A percentile compares a stretch with the other conserved stretches of the same genome.
Conservation (phyloP, 208 protist genomes). For the Acanthamoeba healyi region DNA sequence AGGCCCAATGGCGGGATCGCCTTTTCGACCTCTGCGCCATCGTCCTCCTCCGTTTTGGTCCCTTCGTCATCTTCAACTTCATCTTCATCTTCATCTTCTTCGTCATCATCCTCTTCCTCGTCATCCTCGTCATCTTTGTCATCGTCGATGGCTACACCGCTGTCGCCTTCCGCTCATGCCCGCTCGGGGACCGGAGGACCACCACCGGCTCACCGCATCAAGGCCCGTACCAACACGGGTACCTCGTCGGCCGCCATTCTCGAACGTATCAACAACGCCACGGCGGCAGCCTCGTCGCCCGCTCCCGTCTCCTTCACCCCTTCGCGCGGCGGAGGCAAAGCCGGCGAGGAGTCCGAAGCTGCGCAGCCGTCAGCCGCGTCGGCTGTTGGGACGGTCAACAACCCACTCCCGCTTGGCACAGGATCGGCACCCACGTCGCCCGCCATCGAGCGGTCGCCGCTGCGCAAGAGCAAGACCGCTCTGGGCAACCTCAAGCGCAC, state of each 20-base stretch:
- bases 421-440: no score
- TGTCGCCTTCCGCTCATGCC: not conserved
- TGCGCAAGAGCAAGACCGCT: conserved; percentile 21
- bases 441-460: not conserved
- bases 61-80: not conserved
- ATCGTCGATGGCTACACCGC: not conserved
- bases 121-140: not conserved
- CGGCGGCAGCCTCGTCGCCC: not conserved
- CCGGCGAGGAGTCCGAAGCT: no score
- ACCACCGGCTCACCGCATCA: conserved; percentile 32
- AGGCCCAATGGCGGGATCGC: not conserved
- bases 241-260: conserved; percentile 9
- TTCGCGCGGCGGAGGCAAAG: not conserved
- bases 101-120: not conserved
- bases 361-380: no score
- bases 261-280: not conserved
- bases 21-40: not conserved
- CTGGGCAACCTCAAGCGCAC: not conserved
- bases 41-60: not conserved
- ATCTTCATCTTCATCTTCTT: not conserved
- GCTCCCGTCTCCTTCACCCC: not conserved
- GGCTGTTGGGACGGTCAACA: no score
- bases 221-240: not conserved
- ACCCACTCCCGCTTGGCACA: no score
- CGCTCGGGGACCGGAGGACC: not conserved